A percentile compares a stretch with the other conserved stretches of the same genome.
Conservation (phyloP, 371 early-diverging fungal species). For the Syncephalastrum sp. region DNA sequence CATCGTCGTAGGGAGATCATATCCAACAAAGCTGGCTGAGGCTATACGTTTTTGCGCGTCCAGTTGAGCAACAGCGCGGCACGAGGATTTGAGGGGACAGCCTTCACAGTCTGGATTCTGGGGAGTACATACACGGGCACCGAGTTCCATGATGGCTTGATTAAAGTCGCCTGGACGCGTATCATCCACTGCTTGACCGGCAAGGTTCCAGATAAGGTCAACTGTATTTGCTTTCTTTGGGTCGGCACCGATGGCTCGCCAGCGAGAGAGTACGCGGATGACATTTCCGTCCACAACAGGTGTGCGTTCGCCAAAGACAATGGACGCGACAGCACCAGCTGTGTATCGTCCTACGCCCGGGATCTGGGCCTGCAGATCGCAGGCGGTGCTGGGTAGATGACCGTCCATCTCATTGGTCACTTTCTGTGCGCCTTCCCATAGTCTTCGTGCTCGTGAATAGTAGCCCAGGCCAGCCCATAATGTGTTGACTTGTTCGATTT, state of each 20-base stretch:
- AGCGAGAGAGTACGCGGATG: slow-evolving; percentile 69
- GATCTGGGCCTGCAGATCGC: slow-evolving; percentile 57
- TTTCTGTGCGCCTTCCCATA: slow-evolving; percentile 71
- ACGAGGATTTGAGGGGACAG: slow-evolving; percentile 67
- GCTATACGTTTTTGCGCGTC: slow-evolving; percentile 3
- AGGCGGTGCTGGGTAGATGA: slow-evolving; percentile 57
- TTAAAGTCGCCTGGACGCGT: slow-evolving; percentile 78
- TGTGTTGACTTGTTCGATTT: slow-evolving; percentile 68
- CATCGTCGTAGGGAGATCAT: slow-evolving; percentile 8
- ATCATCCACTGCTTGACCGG: slow-evolving; percentile 53
- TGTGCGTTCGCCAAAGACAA: slow-evolving; percentile 66
- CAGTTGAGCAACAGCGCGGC: slow-evolving; percentile 59
- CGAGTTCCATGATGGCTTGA: slow-evolving; percentile 85
- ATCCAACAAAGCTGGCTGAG: slow-evolving; percentile 18
- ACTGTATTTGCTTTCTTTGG: slow-evolving; percentile 61
- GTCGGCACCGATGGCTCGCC: slow-evolving; percentile 72
- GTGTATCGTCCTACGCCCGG: slow-evolving; percentile 75
- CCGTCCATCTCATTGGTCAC: slow-evolving; percentile 61
- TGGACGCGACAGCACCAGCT: slow-evolving; percentile 72
- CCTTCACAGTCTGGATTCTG: slow-evolving; percentile 63
- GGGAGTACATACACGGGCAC: slow-evolving; percentile 79
- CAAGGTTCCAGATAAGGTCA: slow-evolving; percentile 65
- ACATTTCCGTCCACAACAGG: slow-evolving; percentile 85
- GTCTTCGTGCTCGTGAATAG: slow-evolving; percentile 72
- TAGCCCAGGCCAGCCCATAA: slow-evolving; percentile 86